phyloP scores from a whole-genome alignment of 805 yeast genomes.

The Kodamaea laetipori region DNA sequence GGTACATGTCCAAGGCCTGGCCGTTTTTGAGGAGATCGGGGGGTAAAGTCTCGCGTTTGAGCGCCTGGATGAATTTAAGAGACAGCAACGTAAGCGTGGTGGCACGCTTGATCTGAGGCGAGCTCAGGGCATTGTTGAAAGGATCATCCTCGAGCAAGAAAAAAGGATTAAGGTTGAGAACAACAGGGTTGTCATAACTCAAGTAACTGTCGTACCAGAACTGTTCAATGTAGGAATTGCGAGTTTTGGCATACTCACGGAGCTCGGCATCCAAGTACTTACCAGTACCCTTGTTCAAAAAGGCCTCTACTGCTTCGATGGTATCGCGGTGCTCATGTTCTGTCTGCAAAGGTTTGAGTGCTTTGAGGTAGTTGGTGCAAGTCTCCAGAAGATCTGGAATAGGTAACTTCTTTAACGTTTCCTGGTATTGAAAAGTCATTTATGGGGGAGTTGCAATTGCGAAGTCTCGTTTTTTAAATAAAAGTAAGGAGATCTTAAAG shows the following conservation, averaged over 20 bases:
- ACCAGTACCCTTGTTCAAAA: slow-evolving; percentile 54
- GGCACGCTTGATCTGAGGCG: slow-evolving; percentile 74
- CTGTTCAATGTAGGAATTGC: slow-evolving; percentile 86
- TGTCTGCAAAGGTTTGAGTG: slow-evolving; percentile 79
- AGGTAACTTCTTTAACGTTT: slow-evolving; percentile 65
- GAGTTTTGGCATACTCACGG: slow-evolving; percentile 57
- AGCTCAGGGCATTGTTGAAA: slow-evolving; percentile 50
- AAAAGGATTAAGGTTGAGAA: slow-evolving; percentile 87
- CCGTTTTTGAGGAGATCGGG: slow-evolving; percentile 68
- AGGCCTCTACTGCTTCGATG: slow-evolving; percentile 54
- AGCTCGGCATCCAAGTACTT: slow-evolving; percentile 64
- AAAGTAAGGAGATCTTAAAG: too few relatives aligned
- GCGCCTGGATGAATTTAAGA: slow-evolving; percentile 75
- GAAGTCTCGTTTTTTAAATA: too few relatives aligned
- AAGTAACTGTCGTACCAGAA: slow-evolving; percentile 93
- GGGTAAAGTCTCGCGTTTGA: slow-evolving; percentile 71
- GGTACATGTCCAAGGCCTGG: slow-evolving; percentile 83
- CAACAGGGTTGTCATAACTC: slow-evolving; percentile 86
- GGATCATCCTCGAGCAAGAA: slow-evolving; percentile 92
- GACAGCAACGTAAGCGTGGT: slow-evolving; percentile 77
- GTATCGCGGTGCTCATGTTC: slow-evolving; percentile 68
- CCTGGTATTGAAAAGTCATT: slow-evolving; percentile 60
- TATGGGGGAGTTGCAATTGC: too few relatives aligned
- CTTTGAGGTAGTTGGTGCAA: slow-evolving; percentile 62
- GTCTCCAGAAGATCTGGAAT: slow-evolving; percentile 76